Conservation (phyloP, 148 eudicot genomes). For the Persicaria maculosa region DNA sequence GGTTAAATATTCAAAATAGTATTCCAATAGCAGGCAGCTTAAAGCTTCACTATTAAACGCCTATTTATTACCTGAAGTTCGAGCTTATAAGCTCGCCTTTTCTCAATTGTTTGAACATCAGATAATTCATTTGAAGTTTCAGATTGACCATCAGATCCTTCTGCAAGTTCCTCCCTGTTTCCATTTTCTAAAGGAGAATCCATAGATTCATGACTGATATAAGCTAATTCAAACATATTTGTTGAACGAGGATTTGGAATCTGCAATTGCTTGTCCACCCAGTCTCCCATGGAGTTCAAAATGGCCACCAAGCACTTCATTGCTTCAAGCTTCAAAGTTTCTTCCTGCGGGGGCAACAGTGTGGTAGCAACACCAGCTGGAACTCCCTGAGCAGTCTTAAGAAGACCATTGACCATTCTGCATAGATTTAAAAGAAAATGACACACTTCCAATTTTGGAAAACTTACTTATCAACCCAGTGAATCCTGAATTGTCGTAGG, state of each 20-base stretch:
- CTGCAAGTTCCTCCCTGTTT: slow-evolving; percentile 57
- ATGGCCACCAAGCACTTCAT: slow-evolving; percentile 90
- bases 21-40: slow-evolving; percentile 8
- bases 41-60: background rate
- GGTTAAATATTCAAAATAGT: slow-evolving; percentile 21
- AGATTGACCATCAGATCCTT: slow-evolving; percentile 71
- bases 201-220: slow-evolving; percentile 46
- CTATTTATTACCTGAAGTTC: slow-evolving; percentile 80
- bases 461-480: background rate
- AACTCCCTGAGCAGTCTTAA: slow-evolving; percentile 99
- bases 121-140: slow-evolving; percentile 83
- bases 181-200: slow-evolving; percentile 60
- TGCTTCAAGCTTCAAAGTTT: slow-evolving; percentile 78
- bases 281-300: slow-evolving; percentile 92
- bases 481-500: background rate
- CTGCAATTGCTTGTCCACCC: slow-evolving; percentile 90
- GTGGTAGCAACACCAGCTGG: slow-evolving; percentile 83
- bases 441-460: background rate
- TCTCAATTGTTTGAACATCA: slow-evolving; percentile 82
- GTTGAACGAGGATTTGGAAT: slow-evolving; percentile 73
- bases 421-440: slow-evolving; percentile 11
- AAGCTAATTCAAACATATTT: slow-evolving; percentile 47
- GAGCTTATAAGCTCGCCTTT: slow-evolving; percentile 97
- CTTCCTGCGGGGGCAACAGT: slow-evolving; percentile 88
- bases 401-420: slow-evolving; percentile 99